A percentile compares a stretch with the other conserved stretches of the same genome.
phyloP scores from a whole-genome alignment of 148 eudicot species.

The Camellia japonica region DNA sequence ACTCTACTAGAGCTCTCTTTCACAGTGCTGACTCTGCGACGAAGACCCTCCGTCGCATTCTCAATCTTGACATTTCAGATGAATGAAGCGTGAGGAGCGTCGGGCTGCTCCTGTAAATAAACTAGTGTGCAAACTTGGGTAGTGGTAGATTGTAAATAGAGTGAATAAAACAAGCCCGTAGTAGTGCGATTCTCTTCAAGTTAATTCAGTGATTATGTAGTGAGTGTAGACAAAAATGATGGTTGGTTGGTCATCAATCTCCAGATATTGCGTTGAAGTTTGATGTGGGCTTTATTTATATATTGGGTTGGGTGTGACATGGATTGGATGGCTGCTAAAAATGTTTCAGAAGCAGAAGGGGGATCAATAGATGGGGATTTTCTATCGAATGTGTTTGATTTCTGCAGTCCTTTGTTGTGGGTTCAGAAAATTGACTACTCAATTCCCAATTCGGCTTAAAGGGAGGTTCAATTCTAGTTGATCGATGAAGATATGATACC shows the following conservation, averaged over 20 bases:
- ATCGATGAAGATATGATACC: conserved; percentile 16
- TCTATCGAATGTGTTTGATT: conserved; percentile 7
- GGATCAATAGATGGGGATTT: conserved; percentile 9
- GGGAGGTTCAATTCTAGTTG: conserved; percentile 22
- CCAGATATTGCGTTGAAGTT: neutral
- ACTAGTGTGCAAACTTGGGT: conserved; percentile 23
- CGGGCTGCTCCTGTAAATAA: conserved; percentile 45
- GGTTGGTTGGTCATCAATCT: conserved; percentile 33
- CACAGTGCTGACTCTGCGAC: conserved; percentile 70
- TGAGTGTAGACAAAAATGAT: conserved; percentile 33
- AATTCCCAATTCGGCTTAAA: conserved; percentile 18
- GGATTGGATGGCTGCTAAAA: conserved; percentile 27
- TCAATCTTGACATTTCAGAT: conserved; percentile 77
- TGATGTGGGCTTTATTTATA: conserved; percentile 9
- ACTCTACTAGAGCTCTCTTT: conserved; percentile 29
- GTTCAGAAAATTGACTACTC: conserved; percentile 18
- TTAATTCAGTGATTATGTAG: conserved; percentile 23
- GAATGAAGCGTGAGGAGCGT: conserved; percentile 41
- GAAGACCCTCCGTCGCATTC: conserved; percentile 80
- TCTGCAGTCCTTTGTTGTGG: conserved; percentile 18
- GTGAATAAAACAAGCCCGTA: conserved; percentile 31
- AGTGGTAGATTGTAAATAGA: conserved; percentile 37
- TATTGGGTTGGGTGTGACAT: conserved; percentile 15
- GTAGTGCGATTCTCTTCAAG: conserved; percentile 21
- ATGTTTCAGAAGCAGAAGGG: conserved; percentile 18